These are phyloP conservation scores for Boechera divaricarpa DNA, from an alignment of 345 rosid species.

Conservation along the genomic window DNA sequence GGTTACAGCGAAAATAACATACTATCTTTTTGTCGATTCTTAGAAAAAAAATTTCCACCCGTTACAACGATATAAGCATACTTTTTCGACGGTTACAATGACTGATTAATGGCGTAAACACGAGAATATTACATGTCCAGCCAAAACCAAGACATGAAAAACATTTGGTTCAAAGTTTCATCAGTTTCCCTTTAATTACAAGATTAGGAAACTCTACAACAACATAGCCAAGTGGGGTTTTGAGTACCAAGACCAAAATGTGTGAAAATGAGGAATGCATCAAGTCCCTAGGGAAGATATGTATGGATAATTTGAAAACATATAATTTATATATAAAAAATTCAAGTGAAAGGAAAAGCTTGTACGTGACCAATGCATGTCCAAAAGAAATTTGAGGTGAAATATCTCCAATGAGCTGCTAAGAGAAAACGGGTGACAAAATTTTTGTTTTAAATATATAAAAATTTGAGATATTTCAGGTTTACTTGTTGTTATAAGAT, in stretches of 20 bases:
- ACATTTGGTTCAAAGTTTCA: background rate
- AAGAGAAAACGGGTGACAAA: background rate
- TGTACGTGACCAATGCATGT: conserved; percentile 43
- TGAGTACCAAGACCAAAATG: conserved; percentile 37
- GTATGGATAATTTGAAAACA: conserved; percentile 14
- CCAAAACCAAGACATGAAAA: conserved; percentile 26
- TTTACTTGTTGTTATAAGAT: conserved; percentile 14
- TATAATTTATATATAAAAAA: background rate
- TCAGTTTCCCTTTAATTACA: background rate
- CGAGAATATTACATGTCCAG: conserved; percentile 28
- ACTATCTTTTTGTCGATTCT: background rate
- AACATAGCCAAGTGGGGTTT: conserved; percentile 24
- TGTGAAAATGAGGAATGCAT: conserved; percentile 37
- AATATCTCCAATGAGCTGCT: conserved; percentile 26
- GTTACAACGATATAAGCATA: background rate
- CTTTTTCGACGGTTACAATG: conserved; percentile 15
- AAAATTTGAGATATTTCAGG: conserved; percentile 11
- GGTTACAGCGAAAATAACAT: conserved; percentile 4
- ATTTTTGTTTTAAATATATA: background rate
- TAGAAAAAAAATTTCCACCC: background rate
- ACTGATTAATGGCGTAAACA: conserved; percentile 11
- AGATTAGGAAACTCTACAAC: conserved; percentile 13
- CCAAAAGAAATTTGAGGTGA: conserved; percentile 18
- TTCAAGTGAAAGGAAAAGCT: background rate
- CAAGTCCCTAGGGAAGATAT: conserved; percentile 44